phyloP scores from a whole-genome alignment of 768 basidiomycete species.

The Lactarius hatsudake region DNA sequence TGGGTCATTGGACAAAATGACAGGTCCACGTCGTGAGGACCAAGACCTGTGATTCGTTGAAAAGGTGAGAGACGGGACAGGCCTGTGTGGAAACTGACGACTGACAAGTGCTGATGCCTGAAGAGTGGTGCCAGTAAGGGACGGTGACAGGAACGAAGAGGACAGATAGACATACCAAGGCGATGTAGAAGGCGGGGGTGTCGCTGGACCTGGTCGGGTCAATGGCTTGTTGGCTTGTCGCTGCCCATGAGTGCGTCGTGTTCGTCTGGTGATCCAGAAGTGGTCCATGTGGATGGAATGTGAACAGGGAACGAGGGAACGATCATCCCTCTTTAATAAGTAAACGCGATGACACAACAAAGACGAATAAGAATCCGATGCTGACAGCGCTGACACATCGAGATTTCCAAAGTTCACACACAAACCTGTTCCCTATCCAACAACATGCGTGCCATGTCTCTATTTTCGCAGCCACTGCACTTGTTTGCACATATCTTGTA shows the following conservation, averaged over 20 bases:
- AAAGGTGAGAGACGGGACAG: not conserved
- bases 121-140: conserved; percentile 14
- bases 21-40: conserved; percentile 42
- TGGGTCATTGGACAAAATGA: conserved; percentile 47
- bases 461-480: too few relatives aligned
- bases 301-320: too few relatives aligned
- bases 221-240: conserved; percentile 30
- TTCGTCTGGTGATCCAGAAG: not conserved
- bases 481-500: too few relatives aligned
- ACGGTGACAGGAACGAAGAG: not conserved
- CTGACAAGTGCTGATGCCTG: conserved; percentile 22
- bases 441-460: too few relatives aligned
- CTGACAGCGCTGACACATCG: not conserved
- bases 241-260: conserved; percentile 25
- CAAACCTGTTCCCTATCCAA: too few relatives aligned
- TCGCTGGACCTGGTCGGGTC: conserved; percentile 43
- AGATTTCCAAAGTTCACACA: not conserved
- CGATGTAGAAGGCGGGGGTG: conserved; percentile 33
- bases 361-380: not conserved
- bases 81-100: not conserved
- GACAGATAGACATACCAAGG: conserved; percentile 38
- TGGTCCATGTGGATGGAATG: not conserved
- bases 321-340: not conserved
- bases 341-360: not conserved
- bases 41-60: conserved; percentile 13